Conservation (phyloP, 1,284 basidiomycete species). For the Ceratobasidium sp. region DNA sequence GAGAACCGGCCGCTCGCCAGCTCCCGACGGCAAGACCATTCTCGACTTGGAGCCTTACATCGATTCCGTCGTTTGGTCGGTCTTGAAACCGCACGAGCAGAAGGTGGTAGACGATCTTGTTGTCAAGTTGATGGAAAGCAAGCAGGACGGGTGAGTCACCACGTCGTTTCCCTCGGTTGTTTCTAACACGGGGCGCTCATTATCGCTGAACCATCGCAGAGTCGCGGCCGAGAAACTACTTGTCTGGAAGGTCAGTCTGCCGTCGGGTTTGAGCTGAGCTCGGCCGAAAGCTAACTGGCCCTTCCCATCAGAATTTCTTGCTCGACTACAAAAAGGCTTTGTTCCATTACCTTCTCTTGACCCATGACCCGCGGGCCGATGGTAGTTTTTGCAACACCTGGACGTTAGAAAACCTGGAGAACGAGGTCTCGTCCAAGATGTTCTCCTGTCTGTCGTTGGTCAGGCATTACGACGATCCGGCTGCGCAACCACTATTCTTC, state of each 20-base stretch:
- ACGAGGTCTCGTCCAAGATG: conserved; percentile 4
- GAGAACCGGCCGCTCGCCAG: not conserved
- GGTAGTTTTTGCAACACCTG: not conserved
- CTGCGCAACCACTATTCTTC: conserved; percentile 19
- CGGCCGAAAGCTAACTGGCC: not conserved
- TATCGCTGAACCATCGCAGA: too few species aligned
- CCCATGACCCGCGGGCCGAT: not conserved
- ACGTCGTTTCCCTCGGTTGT: not conserved
- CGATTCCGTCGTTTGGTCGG: not conserved
- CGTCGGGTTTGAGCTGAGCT: too few species aligned
- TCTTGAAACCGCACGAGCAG: not conserved
- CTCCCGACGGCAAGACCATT: not conserved
- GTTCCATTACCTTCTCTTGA: not conserved
- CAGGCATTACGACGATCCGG: not conserved
- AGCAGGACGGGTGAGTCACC: conserved; percentile 2
- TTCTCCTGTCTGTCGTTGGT: not conserved
- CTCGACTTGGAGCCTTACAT: not conserved
- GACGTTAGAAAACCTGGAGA: not conserved
- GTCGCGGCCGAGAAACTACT: not conserved
- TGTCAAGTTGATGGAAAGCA: not conserved
- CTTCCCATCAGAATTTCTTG: conserved; percentile 13
- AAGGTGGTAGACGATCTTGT: not conserved
- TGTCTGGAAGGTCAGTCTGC: not conserved
- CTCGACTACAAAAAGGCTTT: conserved; percentile 11
- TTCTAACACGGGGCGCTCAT: too few species aligned